Conservation (phyloP, 352 stramenopile species). For the Pythium dissimile region DNA sequence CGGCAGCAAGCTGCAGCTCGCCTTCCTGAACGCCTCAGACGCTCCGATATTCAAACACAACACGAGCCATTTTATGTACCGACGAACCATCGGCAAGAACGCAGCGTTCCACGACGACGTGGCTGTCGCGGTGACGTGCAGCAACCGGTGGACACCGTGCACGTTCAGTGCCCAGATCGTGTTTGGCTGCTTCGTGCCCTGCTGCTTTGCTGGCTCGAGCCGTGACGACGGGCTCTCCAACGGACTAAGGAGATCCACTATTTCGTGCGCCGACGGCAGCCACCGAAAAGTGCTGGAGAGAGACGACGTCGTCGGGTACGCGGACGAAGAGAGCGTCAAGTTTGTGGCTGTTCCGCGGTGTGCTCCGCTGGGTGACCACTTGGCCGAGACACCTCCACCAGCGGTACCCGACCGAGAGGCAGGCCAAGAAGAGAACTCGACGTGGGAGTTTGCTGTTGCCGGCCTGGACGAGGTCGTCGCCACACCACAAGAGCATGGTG, state of each 20-base stretch:
- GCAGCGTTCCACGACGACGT: neutral
- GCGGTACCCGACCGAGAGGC: too few relatives aligned
- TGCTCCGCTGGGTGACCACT: too few relatives aligned
- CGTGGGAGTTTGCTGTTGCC: too few relatives aligned
- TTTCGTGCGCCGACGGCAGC: neutral
- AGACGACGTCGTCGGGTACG: neutral
- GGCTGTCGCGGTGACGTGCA: neutral
- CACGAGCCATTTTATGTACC: neutral
- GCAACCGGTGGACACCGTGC: neutral
- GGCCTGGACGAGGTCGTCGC: too few relatives aligned
- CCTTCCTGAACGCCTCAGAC: neutral
- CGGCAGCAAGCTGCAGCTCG: neutral
- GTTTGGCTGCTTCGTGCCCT: neutral
- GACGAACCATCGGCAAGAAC: neutral
- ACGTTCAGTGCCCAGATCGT: neutral
- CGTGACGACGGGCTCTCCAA: neutral
- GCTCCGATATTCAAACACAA: neutral
- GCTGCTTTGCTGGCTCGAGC: neutral
- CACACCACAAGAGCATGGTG: too few relatives aligned
- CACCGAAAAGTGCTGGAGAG: neutral
- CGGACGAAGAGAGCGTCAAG: slow-evolving; percentile 1
- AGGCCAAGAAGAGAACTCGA: too few relatives aligned
- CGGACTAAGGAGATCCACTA: too few relatives aligned
- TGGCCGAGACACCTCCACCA: too few relatives aligned
- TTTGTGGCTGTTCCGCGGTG: neutral